Base-by-base conservation (phyloP, 306 rosid genomes). In the Albizia julibrissin region DNA sequence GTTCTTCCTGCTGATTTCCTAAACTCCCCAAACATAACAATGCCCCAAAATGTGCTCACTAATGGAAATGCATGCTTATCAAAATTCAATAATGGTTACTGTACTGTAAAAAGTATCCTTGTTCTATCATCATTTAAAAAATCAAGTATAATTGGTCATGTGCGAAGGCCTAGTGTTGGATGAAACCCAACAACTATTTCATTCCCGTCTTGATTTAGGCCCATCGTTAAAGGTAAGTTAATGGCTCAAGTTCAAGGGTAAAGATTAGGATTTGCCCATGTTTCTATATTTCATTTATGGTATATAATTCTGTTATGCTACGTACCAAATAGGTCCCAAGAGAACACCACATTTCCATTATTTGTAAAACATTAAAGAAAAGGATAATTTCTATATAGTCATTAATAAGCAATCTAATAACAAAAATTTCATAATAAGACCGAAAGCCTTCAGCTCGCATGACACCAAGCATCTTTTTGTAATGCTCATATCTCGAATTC, bases 21-120 rank as follows among this genome's bases (percentile, higher is more conserved):
- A 81, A 93, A 93, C 75, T 95, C 98, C 49, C 99, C 99, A 73
- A 95, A 93, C 79, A 95, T 50, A 69, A 89, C 29, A 3, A 93
- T 80, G 9, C 95, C 99, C 99, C 98, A 93, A 33, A 93, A 93
- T 0, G 99, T 95, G 92, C 96, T 93, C 85, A 93, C 96, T 0
- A 93, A 91, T 26, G 98, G 99, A 91, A 93, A 92, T 69, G 98
- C 98, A 98, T 93, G 91, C 62, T 81, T 69, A 75, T 31, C 69
- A 62, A 89, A 13, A 80, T 54, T 68, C 72, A 83, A 58, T 64
- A 10, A 64, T 64, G 69, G 40, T 64, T 29, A 64, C 21, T 14
- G n/a, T 64, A 6, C n/a, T 1, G 13, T 31, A 16, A 15, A 15
- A 27, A 29, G 1, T 1, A 64, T 29, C 19, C 10, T 29, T 13